phyloP scores from a whole-genome alignment of 352 stramenopile species.

The Thalassiosira sp. region DNA sequence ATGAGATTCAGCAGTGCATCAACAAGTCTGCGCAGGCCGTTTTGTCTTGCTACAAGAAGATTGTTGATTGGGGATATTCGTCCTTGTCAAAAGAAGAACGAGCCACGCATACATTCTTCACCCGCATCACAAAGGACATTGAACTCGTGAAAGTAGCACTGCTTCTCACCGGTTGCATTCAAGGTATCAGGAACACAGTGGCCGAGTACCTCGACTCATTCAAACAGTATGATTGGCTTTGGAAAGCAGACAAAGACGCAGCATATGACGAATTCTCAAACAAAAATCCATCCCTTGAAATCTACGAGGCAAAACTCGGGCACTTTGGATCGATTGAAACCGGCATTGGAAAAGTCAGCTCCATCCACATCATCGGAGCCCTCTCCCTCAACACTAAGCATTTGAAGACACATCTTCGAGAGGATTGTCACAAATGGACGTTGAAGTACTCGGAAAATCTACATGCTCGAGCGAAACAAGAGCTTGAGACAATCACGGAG shows the following conservation, averaged over 20 bases:
- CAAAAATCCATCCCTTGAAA: conserved; percentile 91
- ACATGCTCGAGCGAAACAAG: conserved; percentile 89
- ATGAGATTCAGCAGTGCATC: conserved; percentile 97
- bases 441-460: conserved; percentile 96
- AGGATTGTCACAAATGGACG: conserved; percentile 96
- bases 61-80: conserved; percentile 89
- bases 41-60: conserved; percentile 94
- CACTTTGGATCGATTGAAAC: conserved; percentile 94
- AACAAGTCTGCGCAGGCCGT: conserved; percentile 96
- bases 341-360: conserved; percentile 88
- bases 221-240: conserved; percentile 95
- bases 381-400: conserved; percentile 95
- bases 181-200: conserved; percentile 96
- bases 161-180: conserved; percentile 95
- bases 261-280: conserved; percentile 93
- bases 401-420: conserved; percentile 94
- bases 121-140: conserved; percentile 98
- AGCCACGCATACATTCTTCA: conserved; percentile 90
- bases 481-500: conserved; percentile 91
- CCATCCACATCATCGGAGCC: conserved; percentile 95
- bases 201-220: conserved; percentile 96
- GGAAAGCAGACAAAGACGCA: conserved; percentile 95
- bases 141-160: conserved; percentile 97
- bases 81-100: conserved; percentile 63
- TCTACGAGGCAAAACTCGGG: conserved; percentile 95